Evolutionary conservation across 805 yeast genomes (phyloP).

Genomic region (Candida quercuum): DNA sequence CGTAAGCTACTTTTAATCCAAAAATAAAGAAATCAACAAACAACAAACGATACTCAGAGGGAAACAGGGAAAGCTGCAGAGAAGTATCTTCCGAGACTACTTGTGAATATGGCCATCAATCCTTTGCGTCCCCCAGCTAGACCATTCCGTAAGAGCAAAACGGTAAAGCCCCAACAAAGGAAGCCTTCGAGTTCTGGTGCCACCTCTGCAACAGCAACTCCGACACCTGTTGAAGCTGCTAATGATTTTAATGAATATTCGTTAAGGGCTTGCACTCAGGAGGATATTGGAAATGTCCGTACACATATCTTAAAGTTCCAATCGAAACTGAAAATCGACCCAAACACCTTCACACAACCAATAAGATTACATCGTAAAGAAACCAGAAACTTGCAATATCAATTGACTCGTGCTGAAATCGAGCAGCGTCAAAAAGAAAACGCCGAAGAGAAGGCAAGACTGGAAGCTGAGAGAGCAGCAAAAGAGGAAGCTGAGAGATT

Average conservation of each 20-base stretch:
- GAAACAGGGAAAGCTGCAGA: no score
- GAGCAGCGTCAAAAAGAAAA: conserved; percentile 54
- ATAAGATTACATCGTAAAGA: conserved; percentile 89
- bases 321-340: conserved; percentile 65
- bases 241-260: conserved; percentile 33
- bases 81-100: neutral
- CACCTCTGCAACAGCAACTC: conserved; percentile 12
- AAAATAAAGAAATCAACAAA: neutral
- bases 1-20: no score
- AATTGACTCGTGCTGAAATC: conserved; percentile 70
- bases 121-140: conserved; percentile 17
- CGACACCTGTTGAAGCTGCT: conserved; percentile 20
- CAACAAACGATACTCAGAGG: no score
- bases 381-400: conserved; percentile 86
- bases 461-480: conserved; percentile 28
- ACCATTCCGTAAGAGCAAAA: conserved; percentile 10
- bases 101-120: conserved; percentile 8
- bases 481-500: conserved; percentile 19
- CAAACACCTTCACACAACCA: conserved; percentile 70
- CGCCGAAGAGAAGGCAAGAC: conserved; percentile 29
- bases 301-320: conserved; percentile 82
- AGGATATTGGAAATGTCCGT: conserved; percentile 67
- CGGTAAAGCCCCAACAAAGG: conserved; percentile 6
- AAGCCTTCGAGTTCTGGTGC: conserved; percentile 10
- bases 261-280: conserved; percentile 65